Percentiles rank a stretch among this genome's conserved stretches.
Evolutionary conservation across 441 rosid genomes (phyloP).

Genomic region (Eruca vesicaria): DNA sequence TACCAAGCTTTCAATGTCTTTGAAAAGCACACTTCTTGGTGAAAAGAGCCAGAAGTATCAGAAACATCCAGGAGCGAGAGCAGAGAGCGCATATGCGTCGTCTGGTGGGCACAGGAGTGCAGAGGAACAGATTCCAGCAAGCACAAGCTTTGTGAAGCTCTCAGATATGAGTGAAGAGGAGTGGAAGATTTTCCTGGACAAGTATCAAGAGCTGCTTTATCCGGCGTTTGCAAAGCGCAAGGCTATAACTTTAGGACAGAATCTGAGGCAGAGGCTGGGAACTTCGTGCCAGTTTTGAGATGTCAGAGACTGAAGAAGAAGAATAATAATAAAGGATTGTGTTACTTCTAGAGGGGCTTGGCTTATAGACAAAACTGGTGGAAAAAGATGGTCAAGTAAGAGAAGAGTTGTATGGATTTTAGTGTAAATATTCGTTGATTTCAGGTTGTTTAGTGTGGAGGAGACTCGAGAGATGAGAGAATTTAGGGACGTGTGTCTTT

Average conservation of each 20-base stretch:
- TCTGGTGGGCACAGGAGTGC: constrained; percentile 42
- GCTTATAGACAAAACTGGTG: constrained; percentile 12
- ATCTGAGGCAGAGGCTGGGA: constrained; percentile 47
- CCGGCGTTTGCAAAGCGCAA: constrained; percentile 37
- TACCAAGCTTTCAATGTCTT: constrained; percentile 36
- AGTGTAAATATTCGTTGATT: constrained; percentile 31
- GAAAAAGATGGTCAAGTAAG: not conserved
- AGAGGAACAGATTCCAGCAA: constrained; percentile 40
- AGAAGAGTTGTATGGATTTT: not conserved
- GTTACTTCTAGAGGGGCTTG: constrained; percentile 9
- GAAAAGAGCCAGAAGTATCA: constrained; percentile 37
- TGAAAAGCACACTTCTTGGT: constrained; percentile 36
- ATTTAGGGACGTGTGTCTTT: constrained; percentile 5
- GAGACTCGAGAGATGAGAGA: constrained; percentile 21
- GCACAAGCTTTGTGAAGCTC: constrained; percentile 45
- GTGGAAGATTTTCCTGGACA: constrained; percentile 40
- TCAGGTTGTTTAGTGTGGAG: constrained; percentile 24
- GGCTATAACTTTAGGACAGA: constrained; percentile 29
- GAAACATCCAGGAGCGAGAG: constrained; percentile 34
- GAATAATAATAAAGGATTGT: not conserved
- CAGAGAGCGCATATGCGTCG: constrained; percentile 25
- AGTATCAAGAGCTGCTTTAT: constrained; percentile 43
- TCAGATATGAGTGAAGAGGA: constrained; percentile 46
- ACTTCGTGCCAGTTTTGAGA: constrained; percentile 49
- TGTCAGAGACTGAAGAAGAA: constrained; percentile 1